Conservation (phyloP, 2,329 filamentous ascomycete genomes). For the Microcyclosporella mali region DNA sequence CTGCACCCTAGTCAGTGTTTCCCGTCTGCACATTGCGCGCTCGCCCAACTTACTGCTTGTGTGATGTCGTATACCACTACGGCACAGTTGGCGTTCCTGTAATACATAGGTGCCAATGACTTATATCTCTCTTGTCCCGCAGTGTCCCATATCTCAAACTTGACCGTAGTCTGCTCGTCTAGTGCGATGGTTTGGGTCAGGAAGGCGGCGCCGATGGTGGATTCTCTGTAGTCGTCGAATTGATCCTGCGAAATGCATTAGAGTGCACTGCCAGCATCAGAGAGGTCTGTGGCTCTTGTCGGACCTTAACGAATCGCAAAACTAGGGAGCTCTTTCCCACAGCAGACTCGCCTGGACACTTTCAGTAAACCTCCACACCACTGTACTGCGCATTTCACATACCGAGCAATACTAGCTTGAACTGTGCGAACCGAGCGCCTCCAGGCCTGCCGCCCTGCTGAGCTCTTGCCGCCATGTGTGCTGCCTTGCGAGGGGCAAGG, state of each 20-base stretch:
- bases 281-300: slow-evolving; percentile 16
- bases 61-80: slow-evolving; percentile 99
- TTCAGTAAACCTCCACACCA: slow-evolving; percentile 31
- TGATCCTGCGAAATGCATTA: slow-evolving; percentile 63
- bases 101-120: slow-evolving; percentile 98
- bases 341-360: slow-evolving; percentile 77
- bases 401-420: slow-evolving; percentile 97
- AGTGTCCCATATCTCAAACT: slow-evolving; percentile 99
- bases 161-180: slow-evolving; percentile 96
- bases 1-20: slow-evolving; percentile 45
- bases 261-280: neutral
- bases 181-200: slow-evolving; percentile 97
- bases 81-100: slow-evolving; percentile 97
- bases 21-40: slow-evolving; percentile 13
- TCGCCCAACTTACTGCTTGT: slow-evolving; percentile 67
- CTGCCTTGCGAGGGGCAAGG: neutral
- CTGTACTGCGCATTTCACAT: slow-evolving; percentile 34
- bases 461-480: slow-evolving; percentile 74
- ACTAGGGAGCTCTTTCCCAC: slow-evolving; percentile 99
- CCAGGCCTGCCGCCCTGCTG: slow-evolving; percentile 62
- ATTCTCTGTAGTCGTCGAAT: slow-evolving; percentile 98
- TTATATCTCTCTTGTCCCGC: slow-evolving; percentile 98
- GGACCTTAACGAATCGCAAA: slow-evolving; percentile 93
- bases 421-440: slow-evolving; percentile 84
- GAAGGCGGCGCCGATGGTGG: slow-evolving; percentile 96